Percentiles rank a stretch among this genome's conserved stretches.
Evolutionary conservation across 441 rosid species (phyloP).

Genomic region (Gossypium trilobum): DNA sequence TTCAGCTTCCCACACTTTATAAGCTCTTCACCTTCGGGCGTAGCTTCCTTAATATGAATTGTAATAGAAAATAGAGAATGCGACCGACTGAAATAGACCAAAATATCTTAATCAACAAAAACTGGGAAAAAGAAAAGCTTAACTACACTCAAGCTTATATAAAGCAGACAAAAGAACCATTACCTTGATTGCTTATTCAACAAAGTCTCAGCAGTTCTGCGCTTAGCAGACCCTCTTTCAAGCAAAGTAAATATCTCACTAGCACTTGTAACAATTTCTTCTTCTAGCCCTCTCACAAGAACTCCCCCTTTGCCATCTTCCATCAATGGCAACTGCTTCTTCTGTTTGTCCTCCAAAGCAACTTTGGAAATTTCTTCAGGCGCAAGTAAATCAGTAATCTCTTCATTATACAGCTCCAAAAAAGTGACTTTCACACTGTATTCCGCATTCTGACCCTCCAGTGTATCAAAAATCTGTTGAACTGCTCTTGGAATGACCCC

Average conservation of each 20-base stretch:
- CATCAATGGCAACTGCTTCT: conserved; percentile 91
- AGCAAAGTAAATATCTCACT: conserved; percentile 79
- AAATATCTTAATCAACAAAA: conserved; percentile 12
- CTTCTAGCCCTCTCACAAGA: conserved; percentile 91
- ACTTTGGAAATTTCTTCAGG: conserved; percentile 83
- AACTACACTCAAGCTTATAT: background rate
- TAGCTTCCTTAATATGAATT: conserved; percentile 88
- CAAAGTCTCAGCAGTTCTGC: conserved; percentile 91
- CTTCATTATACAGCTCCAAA: conserved; percentile 87
- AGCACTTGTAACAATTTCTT: conserved; percentile 91
- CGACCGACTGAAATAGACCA: conserved; percentile 65
- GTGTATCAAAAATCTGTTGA: conserved; percentile 88
- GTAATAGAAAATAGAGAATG: conserved; percentile 91
- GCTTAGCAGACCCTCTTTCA: conserved; percentile 90
- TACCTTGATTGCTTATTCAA: conserved; percentile 93
- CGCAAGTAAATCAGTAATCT: conserved; percentile 89
- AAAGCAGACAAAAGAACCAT: conserved; percentile 6
- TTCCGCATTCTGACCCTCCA: conserved; percentile 92
- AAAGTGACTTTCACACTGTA: conserved; percentile 95
- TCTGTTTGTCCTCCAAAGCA: conserved; percentile 69
- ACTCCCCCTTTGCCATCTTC: conserved; percentile 99
- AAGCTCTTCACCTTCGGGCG: conserved; percentile 96
- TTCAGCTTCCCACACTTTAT: conserved; percentile 94
- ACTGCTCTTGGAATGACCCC: conserved; percentile 97
- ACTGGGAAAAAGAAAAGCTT: background rate